Base-by-base conservation (phyloP, 495 filamentous ascomycete species). In the Penicillium canariense region DNA sequence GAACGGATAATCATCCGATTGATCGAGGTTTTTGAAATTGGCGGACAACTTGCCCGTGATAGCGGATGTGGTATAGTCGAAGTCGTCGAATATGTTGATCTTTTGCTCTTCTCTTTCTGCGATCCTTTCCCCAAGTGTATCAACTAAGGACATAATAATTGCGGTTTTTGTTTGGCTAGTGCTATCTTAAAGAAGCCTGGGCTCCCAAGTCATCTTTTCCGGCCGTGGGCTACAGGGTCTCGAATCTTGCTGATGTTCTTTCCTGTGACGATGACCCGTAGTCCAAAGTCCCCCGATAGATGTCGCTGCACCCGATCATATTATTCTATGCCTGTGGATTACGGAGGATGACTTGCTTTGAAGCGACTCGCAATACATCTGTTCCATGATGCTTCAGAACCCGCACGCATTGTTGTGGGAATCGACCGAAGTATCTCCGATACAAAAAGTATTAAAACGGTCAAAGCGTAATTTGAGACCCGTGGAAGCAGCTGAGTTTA, bases 401-500 rank as follows among this genome's bases (percentile, higher is more conserved):
- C 11, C 11, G 30, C 12, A 6, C 30, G 30, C 30, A 32, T 3
- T 23, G 5, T 1, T 8, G 20, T 12, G 17, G 39, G 5, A 26
- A 17, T 2, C n/a, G 20, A 20, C 39, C 20, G 10, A 43, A 9
- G 11, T 14, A n/a, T 22, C 22, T 0, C 6, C 39, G 23, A 20
- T 42, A 43, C 1, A 1, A 43, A 23, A 23, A 11, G 38, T 32
- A 32, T 12, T 12, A 32, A 12, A 12, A 32, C 30, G 30, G 12
- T 6, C 30, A 32, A 6, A 12, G 6, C 12, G 30, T 12, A 64
- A 73, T 11, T 78, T 79, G 1, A 61, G 69, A 5, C 67, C 84
- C 1, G 66, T 82, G 30, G 77, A 83, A 25, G 69, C 84, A 63
- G 75, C 85, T 36, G 30, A 32, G 30, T 32, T 81, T 89, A 62